A percentile compares a stretch with the other conserved stretches of the same genome.
These are phyloP conservation scores for Hyaloscypha variabilis DNA, from an alignment of 495 filamentous ascomycete species.

Conservation along the genomic window DNA sequence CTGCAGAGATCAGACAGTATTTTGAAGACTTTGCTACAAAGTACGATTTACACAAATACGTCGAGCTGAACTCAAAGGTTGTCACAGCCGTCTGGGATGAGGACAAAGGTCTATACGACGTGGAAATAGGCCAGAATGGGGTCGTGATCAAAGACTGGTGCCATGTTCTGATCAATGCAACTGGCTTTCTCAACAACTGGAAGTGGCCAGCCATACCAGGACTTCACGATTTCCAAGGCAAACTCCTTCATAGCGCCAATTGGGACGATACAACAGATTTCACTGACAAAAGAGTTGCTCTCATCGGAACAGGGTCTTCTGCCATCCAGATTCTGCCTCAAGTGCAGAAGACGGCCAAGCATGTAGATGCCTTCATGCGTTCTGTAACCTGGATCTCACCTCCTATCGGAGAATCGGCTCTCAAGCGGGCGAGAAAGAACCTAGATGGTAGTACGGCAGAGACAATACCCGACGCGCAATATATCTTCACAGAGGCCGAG, in stretches of 20 bases:
- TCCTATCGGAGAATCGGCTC: too few species aligned
- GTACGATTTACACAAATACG: background rate
- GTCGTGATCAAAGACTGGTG: conserved; percentile 37
- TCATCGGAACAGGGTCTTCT: conserved; percentile 57
- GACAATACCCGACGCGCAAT: background rate
- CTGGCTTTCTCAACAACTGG: conserved; percentile 32
- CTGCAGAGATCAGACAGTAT: background rate
- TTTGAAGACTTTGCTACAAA: background rate
- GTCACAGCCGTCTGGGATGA: background rate
- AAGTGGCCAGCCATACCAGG: conserved; percentile 50
- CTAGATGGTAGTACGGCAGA: too few species aligned
- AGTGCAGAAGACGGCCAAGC: conserved; percentile 48
- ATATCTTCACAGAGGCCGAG: background rate
- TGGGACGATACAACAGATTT: conserved; percentile 44
- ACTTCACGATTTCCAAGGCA: conserved; percentile 38
- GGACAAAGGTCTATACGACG: background rate
- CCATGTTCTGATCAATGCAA: conserved; percentile 58
- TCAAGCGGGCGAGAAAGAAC: too few species aligned
- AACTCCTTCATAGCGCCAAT: conserved; percentile 41
- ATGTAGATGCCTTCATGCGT: conserved; percentile 64
- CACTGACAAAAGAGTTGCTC: conserved; percentile 43
- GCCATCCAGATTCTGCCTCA: conserved; percentile 51
- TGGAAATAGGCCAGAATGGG: conserved; percentile 13
- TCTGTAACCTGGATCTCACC: conserved; percentile 68
- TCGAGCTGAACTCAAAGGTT: background rate